These are phyloP conservation scores for Penicillium subrubescens DNA, from an alignment of 495 filamentous ascomycete species.

Conservation along the genomic window DNA sequence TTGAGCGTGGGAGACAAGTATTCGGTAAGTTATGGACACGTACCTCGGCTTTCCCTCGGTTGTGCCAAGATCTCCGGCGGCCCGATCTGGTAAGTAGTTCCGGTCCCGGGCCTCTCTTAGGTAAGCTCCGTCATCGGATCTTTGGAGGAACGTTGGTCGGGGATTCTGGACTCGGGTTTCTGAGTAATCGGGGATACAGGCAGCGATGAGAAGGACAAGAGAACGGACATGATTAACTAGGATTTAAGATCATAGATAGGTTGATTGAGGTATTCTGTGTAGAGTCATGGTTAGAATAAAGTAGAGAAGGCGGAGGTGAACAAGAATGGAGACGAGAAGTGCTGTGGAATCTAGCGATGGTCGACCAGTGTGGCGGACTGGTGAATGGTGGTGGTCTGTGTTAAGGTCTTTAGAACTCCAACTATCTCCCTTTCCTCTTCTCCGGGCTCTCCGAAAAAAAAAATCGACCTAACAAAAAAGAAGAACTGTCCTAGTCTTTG, in stretches of 20 bases:
- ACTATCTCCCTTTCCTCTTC: neutral
- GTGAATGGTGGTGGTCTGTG: neutral
- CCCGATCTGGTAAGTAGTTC: slow-evolving; percentile 8
- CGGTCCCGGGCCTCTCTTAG: slow-evolving; percentile 12
- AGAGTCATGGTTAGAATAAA: neutral
- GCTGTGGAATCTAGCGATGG: slow-evolving; percentile 27
- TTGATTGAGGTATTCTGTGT: neutral
- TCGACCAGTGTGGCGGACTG: too few relatives aligned
- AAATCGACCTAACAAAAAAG: neutral
- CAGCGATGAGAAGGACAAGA: neutral
- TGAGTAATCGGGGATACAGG: slow-evolving; percentile 10
- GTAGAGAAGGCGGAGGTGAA: neutral
- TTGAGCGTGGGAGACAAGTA: slow-evolving; percentile 7
- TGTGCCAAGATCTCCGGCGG: neutral
- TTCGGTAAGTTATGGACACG: neutral
- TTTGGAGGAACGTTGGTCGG: neutral
- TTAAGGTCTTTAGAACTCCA: neutral
- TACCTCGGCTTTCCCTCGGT: slow-evolving; percentile 3
- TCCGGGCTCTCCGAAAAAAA: slow-evolving; percentile 9
- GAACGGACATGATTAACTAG: neutral
- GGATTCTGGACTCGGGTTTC: slow-evolving; percentile 9
- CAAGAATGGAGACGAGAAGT: neutral
- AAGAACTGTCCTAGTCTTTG: neutral
- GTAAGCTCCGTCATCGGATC: slow-evolving; percentile 25
- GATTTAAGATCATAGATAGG: neutral